A percentile compares a stretch with the other conserved stretches of the same genome.
phyloP scores from a whole-genome alignment of 306 rosid genomes.

The Prunus salicina region DNA sequence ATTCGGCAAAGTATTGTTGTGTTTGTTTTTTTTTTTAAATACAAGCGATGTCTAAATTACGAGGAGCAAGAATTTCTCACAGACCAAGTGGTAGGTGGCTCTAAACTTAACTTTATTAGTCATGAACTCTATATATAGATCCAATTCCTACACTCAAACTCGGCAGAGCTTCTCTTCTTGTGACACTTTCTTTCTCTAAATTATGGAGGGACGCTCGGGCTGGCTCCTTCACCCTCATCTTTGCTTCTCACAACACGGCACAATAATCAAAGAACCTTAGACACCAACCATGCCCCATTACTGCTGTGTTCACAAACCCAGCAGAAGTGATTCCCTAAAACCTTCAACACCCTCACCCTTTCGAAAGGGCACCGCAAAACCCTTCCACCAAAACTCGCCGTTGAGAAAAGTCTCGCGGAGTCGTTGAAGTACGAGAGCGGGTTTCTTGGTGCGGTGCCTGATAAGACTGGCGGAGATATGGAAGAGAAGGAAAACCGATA shows the following conservation, averaged over 20 bases:
- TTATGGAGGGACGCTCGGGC: too few species aligned
- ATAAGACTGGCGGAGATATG: not conserved
- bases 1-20: too few species aligned
- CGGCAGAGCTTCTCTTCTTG: too few species aligned
- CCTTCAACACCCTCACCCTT: not conserved
- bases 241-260: not conserved
- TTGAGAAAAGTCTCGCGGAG: not conserved
- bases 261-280: not conserved
- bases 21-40: too few species aligned
- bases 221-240: not conserved
- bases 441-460: constrained; percentile 67
- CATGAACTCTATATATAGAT: too few species aligned
- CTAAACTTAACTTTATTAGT: too few species aligned
- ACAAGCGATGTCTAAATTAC: too few species aligned
- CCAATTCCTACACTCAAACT: too few species aligned
- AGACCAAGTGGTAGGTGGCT: too few species aligned
- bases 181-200: too few species aligned
- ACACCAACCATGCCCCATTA: not conserved
- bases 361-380: not conserved
- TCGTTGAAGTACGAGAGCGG: constrained; percentile 66
- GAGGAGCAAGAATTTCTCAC: fast-evolving
- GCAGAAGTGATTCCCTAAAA: not conserved
- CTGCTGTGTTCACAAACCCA: not conserved
- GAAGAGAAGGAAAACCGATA: constrained; percentile 13
- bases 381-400: not conserved